Base-by-base conservation (phyloP, 352 stramenopile species). In the Globisporangium solare region DNA sequence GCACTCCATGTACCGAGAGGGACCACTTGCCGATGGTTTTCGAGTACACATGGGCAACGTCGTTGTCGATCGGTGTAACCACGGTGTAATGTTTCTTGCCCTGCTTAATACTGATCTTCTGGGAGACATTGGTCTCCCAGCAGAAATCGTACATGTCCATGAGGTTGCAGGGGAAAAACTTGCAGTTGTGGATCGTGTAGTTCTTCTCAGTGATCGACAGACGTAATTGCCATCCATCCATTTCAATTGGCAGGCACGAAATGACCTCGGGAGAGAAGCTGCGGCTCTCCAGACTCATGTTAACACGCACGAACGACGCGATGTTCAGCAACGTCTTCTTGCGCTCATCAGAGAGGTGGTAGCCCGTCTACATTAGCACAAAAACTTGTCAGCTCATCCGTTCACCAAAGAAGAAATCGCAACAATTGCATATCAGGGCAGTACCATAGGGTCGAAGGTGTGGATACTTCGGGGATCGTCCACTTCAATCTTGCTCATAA, bases 141-240 rank as follows among this genome's bases (percentile, higher is more conserved):
- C 82, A 92, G 52, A 92, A 94, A 65, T 94, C 80, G 54, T 83
- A 88, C 70, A 94, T 74, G 58, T 91, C 81, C 18, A 74, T 67
- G 14, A 86, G 62, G 31, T 83, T 76, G 67, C 81, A 91, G 11
- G 81, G 81, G 62, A 94, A 94, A 57, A 92, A 94, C 68, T 94
- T 94, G 61, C 72, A 72, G 61, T 92, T 94, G 74, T 94, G 79
- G 56, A 92, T 92, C 60, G 84, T 91, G 65, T 92, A 94, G 69
- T 89, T 92, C 67, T 90, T 90, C 64, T 90, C 81, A 7, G 84
- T 94, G 60, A 94, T 94, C 35, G 81, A 79, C 13, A 94, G 67
- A 31, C 84, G 84, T 22, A 94, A 69, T 54, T 89, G 79, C 84
- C 84, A 94, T 47, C 84, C 84, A 58, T 94, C 84, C 81, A 94